Base-by-base conservation (phyloP, 306 rosid species). In the Betula pendula region DNA sequence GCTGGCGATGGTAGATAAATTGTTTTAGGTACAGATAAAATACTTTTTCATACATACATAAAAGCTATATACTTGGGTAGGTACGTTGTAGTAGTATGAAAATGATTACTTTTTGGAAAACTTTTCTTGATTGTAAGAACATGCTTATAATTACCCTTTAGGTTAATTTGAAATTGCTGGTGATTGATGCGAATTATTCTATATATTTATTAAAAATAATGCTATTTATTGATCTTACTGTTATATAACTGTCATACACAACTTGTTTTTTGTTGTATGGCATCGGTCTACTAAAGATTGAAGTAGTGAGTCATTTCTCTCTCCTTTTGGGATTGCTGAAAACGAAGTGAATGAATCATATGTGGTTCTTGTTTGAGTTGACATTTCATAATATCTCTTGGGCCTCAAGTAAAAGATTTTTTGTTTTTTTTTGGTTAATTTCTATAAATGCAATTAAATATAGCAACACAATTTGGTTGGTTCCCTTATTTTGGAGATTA, bases 391-490 rank as follows among this genome's bases (percentile, higher is more conserved):
- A 19, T 29, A 8, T 19, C 11, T 38, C 52, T 6, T 29, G 48
- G 59, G 50, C 8, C 24, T 6, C 55, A 33, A 17, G 51, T n/a
- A n/a, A n/a, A 3, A 19, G 19, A 72, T 47, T 12, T 52, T 29
- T 38, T 43, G 3, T 6, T 40, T 49, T 33, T 27, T 43, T 8
- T 44, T 79, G 22, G 65, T 38, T 68, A 55, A 70, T 48, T 27
- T 73, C 76, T 51, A 75, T 71, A 73, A 79, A 47, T 85, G 78
- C 82, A 77, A 83, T 49, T 58, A 80, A 74, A 70, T 74, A 82
- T 70, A 73, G 85, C 59, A 80, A 84, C 83, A 81, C 74, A 80
- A 79, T 63, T 75, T 83, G 85, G 75, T 75, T 79, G 85, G 84
- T 65, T 79, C 71, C 72, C 71, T 25, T 74, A 68, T 22, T 70